phyloP scores from a whole-genome alignment of 176 grass and related monocot species.

The Eragrostis nindensis region DNA sequence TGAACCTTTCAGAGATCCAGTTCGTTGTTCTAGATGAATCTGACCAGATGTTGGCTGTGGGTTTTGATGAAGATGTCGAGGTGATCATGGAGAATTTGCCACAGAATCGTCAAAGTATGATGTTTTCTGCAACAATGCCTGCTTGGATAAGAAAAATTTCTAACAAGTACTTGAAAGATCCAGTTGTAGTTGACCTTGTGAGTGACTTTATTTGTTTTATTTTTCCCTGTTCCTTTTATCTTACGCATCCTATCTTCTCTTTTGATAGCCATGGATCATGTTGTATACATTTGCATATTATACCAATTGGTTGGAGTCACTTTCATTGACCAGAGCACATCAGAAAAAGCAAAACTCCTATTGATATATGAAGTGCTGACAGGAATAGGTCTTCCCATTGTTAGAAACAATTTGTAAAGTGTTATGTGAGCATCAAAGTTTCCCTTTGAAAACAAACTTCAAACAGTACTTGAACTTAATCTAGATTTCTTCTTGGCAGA shows the following conservation, averaged over 20 bases:
- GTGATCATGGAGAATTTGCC: constrained; percentile 73
- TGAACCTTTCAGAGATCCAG: constrained; percentile 79
- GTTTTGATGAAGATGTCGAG: constrained; percentile 86
- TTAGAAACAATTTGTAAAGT: not conserved
- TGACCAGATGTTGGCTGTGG: constrained; percentile 84
- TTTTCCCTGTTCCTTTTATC: not conserved
- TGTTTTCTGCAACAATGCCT: constrained; percentile 89
- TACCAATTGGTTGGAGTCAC: constrained; percentile 13
- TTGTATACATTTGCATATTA: not conserved
- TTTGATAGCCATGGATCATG: not conserved
- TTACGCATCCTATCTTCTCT: not conserved
- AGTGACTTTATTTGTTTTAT: constrained; percentile 29
- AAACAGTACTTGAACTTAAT: not conserved
- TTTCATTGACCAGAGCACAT: not conserved
- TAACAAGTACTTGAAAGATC: constrained; percentile 67
- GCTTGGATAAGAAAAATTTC: constrained; percentile 72
- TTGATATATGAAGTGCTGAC: constrained; percentile 4
- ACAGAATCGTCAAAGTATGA: constrained; percentile 69
- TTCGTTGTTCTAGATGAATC: constrained; percentile 84
- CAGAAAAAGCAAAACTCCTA: not conserved
- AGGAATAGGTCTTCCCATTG: not conserved
- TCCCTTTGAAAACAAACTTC: constrained; percentile 9
- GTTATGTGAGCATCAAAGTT: constrained; percentile 21
- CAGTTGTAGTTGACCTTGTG: constrained; percentile 71
- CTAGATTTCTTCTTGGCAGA: constrained; percentile 4